phyloP scores from a whole-genome alignment of 768 basidiomycete species.

The Ramaria sp. region DNA sequence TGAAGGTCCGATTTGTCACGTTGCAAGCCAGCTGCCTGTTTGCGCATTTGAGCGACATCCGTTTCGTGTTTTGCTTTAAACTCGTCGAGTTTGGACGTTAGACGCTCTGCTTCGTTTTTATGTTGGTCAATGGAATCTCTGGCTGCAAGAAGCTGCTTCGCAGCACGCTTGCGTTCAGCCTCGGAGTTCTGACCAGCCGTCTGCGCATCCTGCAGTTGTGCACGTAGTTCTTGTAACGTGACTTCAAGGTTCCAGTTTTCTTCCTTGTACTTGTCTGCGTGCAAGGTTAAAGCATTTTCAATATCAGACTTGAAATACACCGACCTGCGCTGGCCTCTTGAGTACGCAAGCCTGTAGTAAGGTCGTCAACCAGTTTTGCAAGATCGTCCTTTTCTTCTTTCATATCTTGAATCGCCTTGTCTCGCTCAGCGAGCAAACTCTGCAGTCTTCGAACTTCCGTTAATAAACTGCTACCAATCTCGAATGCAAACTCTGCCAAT shows the following conservation, averaged over 20 bases:
- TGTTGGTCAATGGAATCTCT: slow-evolving; percentile 73
- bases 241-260: slow-evolving; percentile 99
- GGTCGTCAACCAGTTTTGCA: slow-evolving; percentile 65
- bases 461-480: slow-evolving; percentile 88
- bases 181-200: slow-evolving; percentile 60
- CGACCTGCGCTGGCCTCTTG: slow-evolving; percentile 76
- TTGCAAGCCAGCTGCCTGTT: slow-evolving; percentile 75
- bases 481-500: slow-evolving; percentile 84
- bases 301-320: slow-evolving; percentile 15
- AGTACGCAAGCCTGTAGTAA: slow-evolving; percentile 61
- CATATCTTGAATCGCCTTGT: slow-evolving; percentile 86
- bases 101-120: slow-evolving; percentile 77
- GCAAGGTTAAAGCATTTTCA: neutral
- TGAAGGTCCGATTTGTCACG: slow-evolving; percentile 92
- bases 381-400: slow-evolving; percentile 88
- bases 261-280: slow-evolving; percentile 86
- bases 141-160: slow-evolving; percentile 57
- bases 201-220: slow-evolving; percentile 57
- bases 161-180: slow-evolving; percentile 72
- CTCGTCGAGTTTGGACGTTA: slow-evolving; percentile 52
- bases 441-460: slow-evolving; percentile 90
- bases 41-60: slow-evolving; percentile 84
- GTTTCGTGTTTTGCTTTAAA: slow-evolving; percentile 89
- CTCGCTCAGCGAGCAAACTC: slow-evolving; percentile 80
- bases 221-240: slow-evolving; percentile 73